phyloP scores from a whole-genome alignment of 106 monocot species.

The Cymbidium sinense region DNA sequence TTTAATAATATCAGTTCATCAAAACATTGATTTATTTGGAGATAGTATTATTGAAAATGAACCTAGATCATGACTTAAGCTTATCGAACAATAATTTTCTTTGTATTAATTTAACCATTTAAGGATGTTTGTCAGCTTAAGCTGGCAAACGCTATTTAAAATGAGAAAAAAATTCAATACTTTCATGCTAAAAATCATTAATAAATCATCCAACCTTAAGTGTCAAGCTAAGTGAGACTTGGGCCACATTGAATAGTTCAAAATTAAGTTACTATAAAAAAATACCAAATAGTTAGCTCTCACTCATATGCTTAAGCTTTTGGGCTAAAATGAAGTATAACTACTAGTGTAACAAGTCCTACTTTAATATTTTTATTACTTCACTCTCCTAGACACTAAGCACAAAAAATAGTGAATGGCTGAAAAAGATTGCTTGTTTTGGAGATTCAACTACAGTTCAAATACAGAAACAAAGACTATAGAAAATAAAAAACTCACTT shows the following conservation, averaged over 20 bases:
- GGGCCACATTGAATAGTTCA: too few relatives aligned
- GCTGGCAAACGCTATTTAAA: background rate
- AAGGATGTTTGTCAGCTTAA: background rate
- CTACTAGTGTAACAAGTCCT: too few relatives aligned
- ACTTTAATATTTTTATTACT: too few relatives aligned
- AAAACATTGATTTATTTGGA: too few relatives aligned
- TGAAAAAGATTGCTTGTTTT: background rate
- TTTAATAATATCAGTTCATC: too few relatives aligned
- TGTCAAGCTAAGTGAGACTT: too few relatives aligned
- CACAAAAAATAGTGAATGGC: background rate
- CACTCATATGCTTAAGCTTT: too few relatives aligned
- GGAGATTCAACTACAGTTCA: background rate
- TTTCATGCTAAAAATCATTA: background rate
- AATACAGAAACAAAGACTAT: background rate
- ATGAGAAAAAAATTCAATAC: background rate
- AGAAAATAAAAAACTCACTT: slow-evolving; percentile 18
- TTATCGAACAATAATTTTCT: background rate
- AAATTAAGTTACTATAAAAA: too few relatives aligned
- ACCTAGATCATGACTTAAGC: background rate
- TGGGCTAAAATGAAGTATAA: too few relatives aligned
- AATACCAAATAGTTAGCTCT: too few relatives aligned
- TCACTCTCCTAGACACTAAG: too few relatives aligned
- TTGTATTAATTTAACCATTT: background rate
- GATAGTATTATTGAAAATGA: too few relatives aligned
- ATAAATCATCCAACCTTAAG: background rate